phyloP scores from a whole-genome alignment of 805 yeast species.

The Clavispora vitiphila region DNA sequence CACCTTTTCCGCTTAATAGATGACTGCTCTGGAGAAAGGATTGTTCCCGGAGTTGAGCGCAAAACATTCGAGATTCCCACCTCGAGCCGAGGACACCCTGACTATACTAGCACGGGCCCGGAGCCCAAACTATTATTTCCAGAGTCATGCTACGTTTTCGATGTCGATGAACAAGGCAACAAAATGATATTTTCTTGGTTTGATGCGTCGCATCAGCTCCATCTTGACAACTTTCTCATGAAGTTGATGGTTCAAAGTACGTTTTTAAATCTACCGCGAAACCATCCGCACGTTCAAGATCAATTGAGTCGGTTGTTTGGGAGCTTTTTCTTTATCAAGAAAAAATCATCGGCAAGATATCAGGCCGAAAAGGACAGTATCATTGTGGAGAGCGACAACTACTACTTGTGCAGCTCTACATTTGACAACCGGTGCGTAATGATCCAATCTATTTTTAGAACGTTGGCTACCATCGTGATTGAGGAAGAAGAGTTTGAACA shows the following conservation, averaged over 20 bases:
- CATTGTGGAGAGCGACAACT: slow-evolving; percentile 22
- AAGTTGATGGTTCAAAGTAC: slow-evolving; percentile 8
- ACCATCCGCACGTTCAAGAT: slow-evolving; percentile 24
- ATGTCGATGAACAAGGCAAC: slow-evolving; percentile 4
- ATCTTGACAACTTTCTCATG: slow-evolving; percentile 9
- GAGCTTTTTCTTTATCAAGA: slow-evolving; percentile 21
- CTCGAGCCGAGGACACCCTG: slow-evolving; percentile 26
- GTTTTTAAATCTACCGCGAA: slow-evolving; percentile 13
- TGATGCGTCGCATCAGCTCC: slow-evolving; percentile 13
- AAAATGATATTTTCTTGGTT: slow-evolving; percentile 11
- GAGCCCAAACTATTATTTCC: slow-evolving; percentile 3
- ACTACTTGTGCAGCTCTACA: slow-evolving; percentile 18
- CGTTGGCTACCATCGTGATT: slow-evolving; percentile 16
- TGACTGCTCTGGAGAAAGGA: slow-evolving; percentile 16
- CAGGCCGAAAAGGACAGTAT: slow-evolving; percentile 10
- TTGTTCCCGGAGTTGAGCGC: slow-evolving; percentile 22
- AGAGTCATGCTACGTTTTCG: slow-evolving; percentile 7
- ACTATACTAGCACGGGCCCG: slow-evolving; percentile 9
- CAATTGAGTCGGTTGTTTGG: slow-evolving; percentile 16
- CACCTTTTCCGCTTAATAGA: slow-evolving; percentile 11
- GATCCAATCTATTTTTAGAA: slow-evolving; percentile 27
- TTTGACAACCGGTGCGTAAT: slow-evolving; percentile 31
- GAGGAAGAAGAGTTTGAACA: slow-evolving; percentile 25
- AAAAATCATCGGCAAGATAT: slow-evolving; percentile 9
- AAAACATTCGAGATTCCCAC: slow-evolving; percentile 22